Base-by-base conservation (phyloP, 169 alveolate genomes). In the Cryptosporidium bovis region DNA sequence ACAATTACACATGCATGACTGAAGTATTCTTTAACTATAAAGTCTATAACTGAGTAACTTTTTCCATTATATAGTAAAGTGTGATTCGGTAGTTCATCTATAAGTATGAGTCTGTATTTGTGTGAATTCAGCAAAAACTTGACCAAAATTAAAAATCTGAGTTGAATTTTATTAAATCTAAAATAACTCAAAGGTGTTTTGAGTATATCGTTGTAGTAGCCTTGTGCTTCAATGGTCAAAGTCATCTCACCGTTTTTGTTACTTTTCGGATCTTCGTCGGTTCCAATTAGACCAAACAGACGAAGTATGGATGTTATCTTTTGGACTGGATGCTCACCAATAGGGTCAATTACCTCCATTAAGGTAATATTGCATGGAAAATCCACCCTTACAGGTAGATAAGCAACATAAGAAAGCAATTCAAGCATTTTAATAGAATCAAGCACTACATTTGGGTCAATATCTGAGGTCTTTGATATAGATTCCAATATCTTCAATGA, bases 351-450 rank as follows among this genome's bases (percentile, higher is more conserved):
- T 27, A 58, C 44, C 50, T 56, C 65, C 33, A 6, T 10, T 27
- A 77, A 16, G 31, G 34, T 77, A 12, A 77, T 56, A 64, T 77
- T 60, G 10, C 64, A 46, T 12, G 87, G 87, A 77, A 60, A 77
- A 20, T 77, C 60, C 5, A 77, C 87, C 44, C 64, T 77, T 5
- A 77, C 48, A n/a, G 87, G 87, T 12, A 77, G 27, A 18, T 77
- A 77, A 62, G 87, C 87, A 16, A 77, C 64, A 2, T 29, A 24
- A 2, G 77, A 60, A 15, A 50, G 27, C 15, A 40, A 40, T 36
- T 77, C 87, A 8, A 77, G 64, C 46, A 18, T 60, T 60, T 60
- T 77, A 24, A 77, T 56, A 24, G 71, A 60, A 46, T 77, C 56
- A 24, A 56, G 36, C 16, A 62, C 40, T 27, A 77, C 27, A 40